Evolutionary conservation across 352 stramenopile species (phyloP).

Genomic region (Phytophthora sojae): DNA sequence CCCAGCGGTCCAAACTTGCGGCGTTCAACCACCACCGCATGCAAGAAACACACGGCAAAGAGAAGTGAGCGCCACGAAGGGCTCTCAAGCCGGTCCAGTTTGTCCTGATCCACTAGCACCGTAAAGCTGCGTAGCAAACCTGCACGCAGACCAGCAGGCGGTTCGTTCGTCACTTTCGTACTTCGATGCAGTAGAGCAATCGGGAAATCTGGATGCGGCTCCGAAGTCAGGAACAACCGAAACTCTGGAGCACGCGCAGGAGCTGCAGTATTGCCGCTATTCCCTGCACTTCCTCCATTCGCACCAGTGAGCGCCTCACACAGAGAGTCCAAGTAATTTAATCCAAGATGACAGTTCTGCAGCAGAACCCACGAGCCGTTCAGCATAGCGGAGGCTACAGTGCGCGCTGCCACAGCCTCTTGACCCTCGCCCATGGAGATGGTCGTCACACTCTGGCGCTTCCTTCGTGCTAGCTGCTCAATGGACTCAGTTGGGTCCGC

Average conservation of each 20-base stretch:
- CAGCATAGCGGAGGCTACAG: slow-evolving; percentile 64
- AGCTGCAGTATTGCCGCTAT: slow-evolving; percentile 3
- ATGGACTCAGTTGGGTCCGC: slow-evolving; percentile 80
- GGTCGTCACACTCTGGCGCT: slow-evolving; percentile 66
- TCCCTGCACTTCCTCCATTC: slow-evolving; percentile 21
- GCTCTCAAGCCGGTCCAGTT: slow-evolving; percentile 77
- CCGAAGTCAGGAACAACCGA: slow-evolving; percentile 77
- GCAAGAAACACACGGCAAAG: slow-evolving; percentile 81
- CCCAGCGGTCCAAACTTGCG: slow-evolving; percentile 81
- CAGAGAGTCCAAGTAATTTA: slow-evolving; percentile 73
- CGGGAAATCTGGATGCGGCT: slow-evolving; percentile 70
- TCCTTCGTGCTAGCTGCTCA: slow-evolving; percentile 72
- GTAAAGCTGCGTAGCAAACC: slow-evolving; percentile 77
- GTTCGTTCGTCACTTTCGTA: slow-evolving; percentile 85
- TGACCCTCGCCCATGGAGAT: slow-evolving; percentile 88
- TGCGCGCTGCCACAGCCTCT: slow-evolving; percentile 61
- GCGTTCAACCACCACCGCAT: slow-evolving; percentile 78
- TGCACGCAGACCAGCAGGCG: slow-evolving; percentile 70
- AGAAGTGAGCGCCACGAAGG: slow-evolving; percentile 68
- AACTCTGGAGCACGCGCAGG: slow-evolving; percentile 52
- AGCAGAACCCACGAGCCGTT: slow-evolving; percentile 85
- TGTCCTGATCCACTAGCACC: slow-evolving; percentile 83
- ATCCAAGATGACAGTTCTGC: slow-evolving; percentile 80
- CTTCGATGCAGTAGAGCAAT: slow-evolving; percentile 71
- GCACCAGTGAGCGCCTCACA: slow-evolving; percentile 53